A percentile compares a stretch with the other conserved stretches of the same genome.
Evolutionary conservation across 1,139 yeast genomes (phyloP).

Genomic region (Suhomyces chickasaworum): DNA sequence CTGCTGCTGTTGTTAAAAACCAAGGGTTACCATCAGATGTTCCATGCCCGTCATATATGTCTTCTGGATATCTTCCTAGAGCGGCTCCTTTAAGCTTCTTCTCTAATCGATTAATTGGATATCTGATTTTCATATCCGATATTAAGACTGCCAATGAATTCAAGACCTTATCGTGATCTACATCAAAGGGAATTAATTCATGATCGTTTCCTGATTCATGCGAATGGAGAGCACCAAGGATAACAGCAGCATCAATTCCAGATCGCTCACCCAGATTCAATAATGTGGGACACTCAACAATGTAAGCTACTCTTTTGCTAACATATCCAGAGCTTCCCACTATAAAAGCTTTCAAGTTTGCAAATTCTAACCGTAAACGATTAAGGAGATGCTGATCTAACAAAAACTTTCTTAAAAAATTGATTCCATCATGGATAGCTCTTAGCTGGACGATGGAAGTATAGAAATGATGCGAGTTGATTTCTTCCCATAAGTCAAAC

Average conservation of each 20-base stretch:
- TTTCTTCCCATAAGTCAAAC: constrained; percentile 95
- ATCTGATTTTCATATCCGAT: constrained; percentile 67
- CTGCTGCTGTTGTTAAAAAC: constrained; percentile 86
- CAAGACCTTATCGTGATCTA: constrained; percentile 54
- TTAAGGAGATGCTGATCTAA: constrained; percentile 32
- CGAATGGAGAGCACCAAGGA: constrained; percentile 67
- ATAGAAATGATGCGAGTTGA: constrained; percentile 72
- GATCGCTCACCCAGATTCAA: constrained; percentile 46
- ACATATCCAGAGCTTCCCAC: constrained; percentile 48
- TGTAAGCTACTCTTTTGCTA: constrained; percentile 47
- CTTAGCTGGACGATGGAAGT: constrained; percentile 74
- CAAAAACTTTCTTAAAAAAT: constrained; percentile 41
- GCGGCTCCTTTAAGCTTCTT: constrained; percentile 60
- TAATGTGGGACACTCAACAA: constrained; percentile 68
- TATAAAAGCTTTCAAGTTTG: constrained; percentile 41
- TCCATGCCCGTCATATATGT: constrained; percentile 79
- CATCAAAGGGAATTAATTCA: constrained; percentile 57
- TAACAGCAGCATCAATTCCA: constrained; percentile 80
- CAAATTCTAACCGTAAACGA: constrained; percentile 9
- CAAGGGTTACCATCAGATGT: constrained; percentile 88
- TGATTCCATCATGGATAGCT: constrained; percentile 63
- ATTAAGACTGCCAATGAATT: constrained; percentile 62
- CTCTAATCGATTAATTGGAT: constrained; percentile 67
- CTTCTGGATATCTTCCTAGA: constrained; percentile 93
- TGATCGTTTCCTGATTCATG: constrained; percentile 51